Evolutionary conservation across 2,329 filamentous ascomycete genomes (phyloP).

Genomic region (Aspergillus neotritici): DNA sequence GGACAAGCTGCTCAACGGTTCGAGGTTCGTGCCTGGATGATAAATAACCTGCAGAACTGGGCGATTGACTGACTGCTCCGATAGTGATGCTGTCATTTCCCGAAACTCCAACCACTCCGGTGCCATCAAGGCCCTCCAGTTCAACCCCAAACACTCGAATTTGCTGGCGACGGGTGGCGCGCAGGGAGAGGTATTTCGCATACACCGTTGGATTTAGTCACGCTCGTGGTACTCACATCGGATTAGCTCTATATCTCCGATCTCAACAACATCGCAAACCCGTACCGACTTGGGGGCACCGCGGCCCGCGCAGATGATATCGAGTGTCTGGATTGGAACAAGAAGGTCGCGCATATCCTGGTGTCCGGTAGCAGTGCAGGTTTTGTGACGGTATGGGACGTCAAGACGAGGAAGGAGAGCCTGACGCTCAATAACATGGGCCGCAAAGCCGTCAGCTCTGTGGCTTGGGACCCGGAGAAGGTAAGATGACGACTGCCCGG

Average conservation of each 20-base stretch:
- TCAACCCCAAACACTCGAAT: slow-evolving; percentile 88
- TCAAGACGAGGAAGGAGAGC: slow-evolving; percentile 96
- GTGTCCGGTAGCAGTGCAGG: slow-evolving; percentile 89
- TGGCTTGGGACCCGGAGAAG: slow-evolving; percentile 95
- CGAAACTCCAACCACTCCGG: slow-evolving; percentile 86
- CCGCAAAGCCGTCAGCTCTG: slow-evolving; percentile 87
- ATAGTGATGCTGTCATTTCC: slow-evolving; percentile 71
- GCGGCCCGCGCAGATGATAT: slow-evolving; percentile 90
- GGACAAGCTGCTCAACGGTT: slow-evolving; percentile 54
- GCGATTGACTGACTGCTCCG: slow-evolving; percentile 14
- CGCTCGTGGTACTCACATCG: slow-evolving; percentile 5
- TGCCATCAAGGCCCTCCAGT: slow-evolving; percentile 89
- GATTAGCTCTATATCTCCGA: slow-evolving; percentile 79
- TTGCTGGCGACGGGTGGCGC: slow-evolving; percentile 87
- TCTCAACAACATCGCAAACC: slow-evolving; percentile 79
- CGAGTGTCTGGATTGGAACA: slow-evolving; percentile 97
- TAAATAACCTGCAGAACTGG: not conserved
- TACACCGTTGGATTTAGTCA: not conserved
- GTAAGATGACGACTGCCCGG: slow-evolving; percentile 29
- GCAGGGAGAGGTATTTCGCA: slow-evolving; percentile 65
- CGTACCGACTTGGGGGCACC: slow-evolving; percentile 81
- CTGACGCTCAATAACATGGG: slow-evolving; percentile 85
- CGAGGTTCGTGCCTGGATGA: slow-evolving; percentile 39
- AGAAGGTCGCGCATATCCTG: slow-evolving; percentile 92
- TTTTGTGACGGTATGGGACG: slow-evolving; percentile 96